Base-by-base conservation (phyloP, 306 rosid genomes). In the Sophora flavescens region DNA sequence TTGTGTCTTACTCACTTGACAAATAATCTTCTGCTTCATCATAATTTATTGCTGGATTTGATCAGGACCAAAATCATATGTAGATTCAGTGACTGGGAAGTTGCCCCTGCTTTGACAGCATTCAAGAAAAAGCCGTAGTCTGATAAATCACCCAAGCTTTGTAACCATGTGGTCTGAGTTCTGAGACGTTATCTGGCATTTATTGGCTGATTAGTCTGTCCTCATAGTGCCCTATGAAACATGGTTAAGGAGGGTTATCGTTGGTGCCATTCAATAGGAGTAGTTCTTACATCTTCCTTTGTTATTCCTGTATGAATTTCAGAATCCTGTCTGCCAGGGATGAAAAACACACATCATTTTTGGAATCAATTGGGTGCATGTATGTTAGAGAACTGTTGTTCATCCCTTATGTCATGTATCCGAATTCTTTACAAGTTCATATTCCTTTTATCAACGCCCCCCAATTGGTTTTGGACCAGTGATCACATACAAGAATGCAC, bases 71-170 rank as follows among this genome's bases (percentile, higher is more conserved):
- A 93, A 89, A 85, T 87, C 74, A 60, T 17, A 41, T 2, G 77
- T 89, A 11, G 93, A 91, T 82, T 83, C 96, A 3, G 91, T 93
- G 81, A 91, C 96, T 3, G 96, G 97, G 58, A 91, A 85, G 75
- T 83, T 81, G 66, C 33, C 83, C 62, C 85, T 93, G 35, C 96
- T 93, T 45, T 93, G 90, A 89, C 51, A 12, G 35, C 62, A 52
- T 62, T 71, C 71, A 44, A 41, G 61, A 70, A 83, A 51, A 30
- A 50, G 68, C 33, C 66, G 14, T 67, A 38, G 12, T 36, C 6
- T 68, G 74, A 78, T 59, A 14, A 70, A 57, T 65, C 54, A 44
- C 61, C 65, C 6, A 47, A 58, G 15, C 77, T 74, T 70, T 38
- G 60, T 64, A 72, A 17, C 36, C 47, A 11, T 51, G 33, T 63